Percentiles rank a stretch among this genome's conserved stretches.
Evolutionary conservation across 2,329 filamentous ascomycete species (phyloP).

Genomic region (Colletotrichum sp.): DNA sequence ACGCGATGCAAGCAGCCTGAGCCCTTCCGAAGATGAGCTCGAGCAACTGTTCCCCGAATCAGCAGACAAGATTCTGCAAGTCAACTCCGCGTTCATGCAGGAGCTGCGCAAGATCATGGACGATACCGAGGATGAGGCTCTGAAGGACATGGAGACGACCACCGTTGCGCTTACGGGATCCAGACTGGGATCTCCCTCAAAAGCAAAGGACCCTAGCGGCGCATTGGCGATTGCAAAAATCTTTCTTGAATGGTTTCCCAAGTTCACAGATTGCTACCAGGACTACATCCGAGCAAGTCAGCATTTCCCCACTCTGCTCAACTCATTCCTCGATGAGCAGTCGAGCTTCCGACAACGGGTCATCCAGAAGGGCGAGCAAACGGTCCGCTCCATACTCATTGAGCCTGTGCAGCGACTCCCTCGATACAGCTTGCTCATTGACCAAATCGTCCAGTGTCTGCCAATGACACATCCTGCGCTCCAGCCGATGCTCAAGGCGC

Average conservation of each 20-base stretch:
- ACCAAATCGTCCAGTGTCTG: slow-evolving; percentile 88
- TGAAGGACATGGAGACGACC: slow-evolving; percentile 72
- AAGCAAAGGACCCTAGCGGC: slow-evolving; percentile 74
- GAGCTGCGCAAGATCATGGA: slow-evolving; percentile 79
- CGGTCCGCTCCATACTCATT: slow-evolving; percentile 88
- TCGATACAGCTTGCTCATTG: slow-evolving; percentile 93
- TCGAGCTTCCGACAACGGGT: slow-evolving; percentile 84
- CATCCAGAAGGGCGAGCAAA: slow-evolving; percentile 85
- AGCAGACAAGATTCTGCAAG: slow-evolving; percentile 77
- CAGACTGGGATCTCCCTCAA: slow-evolving; percentile 47
- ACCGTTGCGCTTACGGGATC: slow-evolving; percentile 45
- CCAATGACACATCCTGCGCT: slow-evolving; percentile 87
- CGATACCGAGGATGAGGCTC: slow-evolving; percentile 80
- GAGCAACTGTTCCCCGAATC: slow-evolving; percentile 81
- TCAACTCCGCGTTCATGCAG: slow-evolving; percentile 82
- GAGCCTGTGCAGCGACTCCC: slow-evolving; percentile 95
- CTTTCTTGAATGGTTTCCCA: slow-evolving; percentile 90
- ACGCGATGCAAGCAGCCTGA: slow-evolving; percentile 64
- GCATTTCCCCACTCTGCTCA: slow-evolving; percentile 82
- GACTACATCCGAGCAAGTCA: slow-evolving; percentile 93
- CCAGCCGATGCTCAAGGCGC: slow-evolving; percentile 80
- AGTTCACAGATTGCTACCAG: slow-evolving; percentile 88
- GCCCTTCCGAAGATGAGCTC: slow-evolving; percentile 74
- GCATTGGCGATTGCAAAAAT: slow-evolving; percentile 78
- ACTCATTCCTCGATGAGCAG: slow-evolving; percentile 76